These are phyloP conservation scores for Leonotis leonurus DNA, from an alignment of 257 asterid species.

Conservation along the genomic window DNA sequence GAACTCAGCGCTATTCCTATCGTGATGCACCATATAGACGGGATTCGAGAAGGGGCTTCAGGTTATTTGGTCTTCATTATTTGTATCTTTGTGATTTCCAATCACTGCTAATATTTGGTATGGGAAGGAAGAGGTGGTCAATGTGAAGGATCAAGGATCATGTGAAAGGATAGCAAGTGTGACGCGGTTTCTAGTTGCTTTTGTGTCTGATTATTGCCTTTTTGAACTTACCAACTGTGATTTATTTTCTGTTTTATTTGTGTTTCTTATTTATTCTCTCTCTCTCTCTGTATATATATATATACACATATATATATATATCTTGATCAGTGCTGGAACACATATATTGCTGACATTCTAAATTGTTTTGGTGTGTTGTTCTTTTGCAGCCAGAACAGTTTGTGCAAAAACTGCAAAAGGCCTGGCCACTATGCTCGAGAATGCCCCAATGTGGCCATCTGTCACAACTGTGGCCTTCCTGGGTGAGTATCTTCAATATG, in stretches of 20 bases:
- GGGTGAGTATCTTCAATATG: slow-evolving; percentile 48
- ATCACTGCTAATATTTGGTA: slow-evolving; percentile 29
- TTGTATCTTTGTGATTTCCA: slow-evolving; percentile 30
- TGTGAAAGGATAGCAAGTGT: slow-evolving; percentile 19
- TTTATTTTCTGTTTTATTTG: background rate
- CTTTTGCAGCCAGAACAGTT: slow-evolving; percentile 55
- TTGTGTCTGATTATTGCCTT: background rate
- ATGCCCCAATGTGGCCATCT: slow-evolving; percentile 87
- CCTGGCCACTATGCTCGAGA: slow-evolving; percentile 98
- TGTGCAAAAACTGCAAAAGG: slow-evolving; percentile 95
- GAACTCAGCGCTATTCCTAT: slow-evolving; percentile 68
- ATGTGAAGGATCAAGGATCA: slow-evolving; percentile 23
- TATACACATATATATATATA: too few species aligned
- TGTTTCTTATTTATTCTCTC: background rate
- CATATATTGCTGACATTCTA: background rate
- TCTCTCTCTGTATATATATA: too few species aligned
- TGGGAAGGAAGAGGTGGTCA: slow-evolving; percentile 28
- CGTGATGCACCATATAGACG: slow-evolving; percentile 95
- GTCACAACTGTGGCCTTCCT: slow-evolving; percentile 98
- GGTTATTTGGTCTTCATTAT: slow-evolving; percentile 61
- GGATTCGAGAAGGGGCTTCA: slow-evolving; percentile 82
- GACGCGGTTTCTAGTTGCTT: slow-evolving; percentile 4
- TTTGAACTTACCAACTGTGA: background rate
- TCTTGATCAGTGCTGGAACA: background rate
- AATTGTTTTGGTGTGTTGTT: slow-evolving; percentile 7